Evolutionary conservation across 2,329 filamentous ascomycete genomes (phyloP).

Genomic region (Talaromyces sp.): DNA sequence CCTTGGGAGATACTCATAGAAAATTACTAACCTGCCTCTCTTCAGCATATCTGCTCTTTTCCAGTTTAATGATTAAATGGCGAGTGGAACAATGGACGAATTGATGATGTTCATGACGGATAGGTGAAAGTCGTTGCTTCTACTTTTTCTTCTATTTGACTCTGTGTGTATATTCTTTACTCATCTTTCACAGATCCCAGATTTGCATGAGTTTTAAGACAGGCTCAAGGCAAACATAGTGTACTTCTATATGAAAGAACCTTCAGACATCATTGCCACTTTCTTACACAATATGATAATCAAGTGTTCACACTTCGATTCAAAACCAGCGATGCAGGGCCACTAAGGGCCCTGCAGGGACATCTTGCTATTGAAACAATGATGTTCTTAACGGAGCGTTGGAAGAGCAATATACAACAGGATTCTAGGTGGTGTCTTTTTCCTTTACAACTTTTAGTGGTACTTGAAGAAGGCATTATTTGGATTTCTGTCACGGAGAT

Average conservation of each 20-base stretch:
- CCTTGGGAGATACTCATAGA: conserved; percentile 28
- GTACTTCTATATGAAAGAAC: not conserved
- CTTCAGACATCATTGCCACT: not conserved
- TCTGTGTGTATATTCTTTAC: conserved; percentile 6
- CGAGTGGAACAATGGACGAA: not conserved
- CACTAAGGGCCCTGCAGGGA: conserved; percentile 65
- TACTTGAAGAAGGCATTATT: conserved; percentile 15
- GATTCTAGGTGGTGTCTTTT: conserved; percentile 14
- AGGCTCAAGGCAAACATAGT: not conserved
- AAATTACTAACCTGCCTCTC: conserved; percentile 16
- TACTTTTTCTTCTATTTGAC: not conserved
- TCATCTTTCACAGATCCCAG: not conserved
- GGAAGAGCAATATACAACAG: conserved; percentile 51
- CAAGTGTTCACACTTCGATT: not conserved
- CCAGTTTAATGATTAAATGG: conserved; percentile 51
- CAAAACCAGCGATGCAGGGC: conserved; percentile 63
- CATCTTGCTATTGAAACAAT: conserved; percentile 57
- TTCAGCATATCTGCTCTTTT: conserved; percentile 54
- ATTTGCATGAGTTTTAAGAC: conserved; percentile 1
- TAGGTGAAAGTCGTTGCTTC: not conserved
- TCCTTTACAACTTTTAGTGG: conserved; percentile 17
- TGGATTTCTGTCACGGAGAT: conserved; percentile 23
- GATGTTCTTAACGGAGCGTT: conserved; percentile 77
- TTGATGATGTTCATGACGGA: conserved; percentile 11
- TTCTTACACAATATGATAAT: not conserved